phyloP scores from a whole-genome alignment of 1,139 yeast species.

The Suhomyces bribrorum region DNA sequence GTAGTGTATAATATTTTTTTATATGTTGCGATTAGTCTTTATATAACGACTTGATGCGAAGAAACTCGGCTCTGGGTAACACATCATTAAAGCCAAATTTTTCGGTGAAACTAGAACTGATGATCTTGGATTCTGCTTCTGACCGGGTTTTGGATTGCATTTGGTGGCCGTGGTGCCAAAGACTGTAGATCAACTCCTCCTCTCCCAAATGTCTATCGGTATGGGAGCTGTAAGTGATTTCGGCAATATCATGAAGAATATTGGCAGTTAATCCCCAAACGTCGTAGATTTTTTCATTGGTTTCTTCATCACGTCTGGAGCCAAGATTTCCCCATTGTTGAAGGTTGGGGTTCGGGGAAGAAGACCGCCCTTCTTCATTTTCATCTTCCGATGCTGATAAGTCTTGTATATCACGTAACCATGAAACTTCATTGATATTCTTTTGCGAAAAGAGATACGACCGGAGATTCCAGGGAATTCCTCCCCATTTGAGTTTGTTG shows the following conservation, averaged over 20 bases:
- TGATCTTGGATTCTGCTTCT: constrained; percentile 37
- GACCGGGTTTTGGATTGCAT: constrained; percentile 40
- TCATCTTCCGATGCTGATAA: constrained; percentile 57
- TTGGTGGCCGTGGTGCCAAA: constrained; percentile 53
- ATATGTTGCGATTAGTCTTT: constrained; percentile 23
- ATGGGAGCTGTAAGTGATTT: constrained; percentile 44
- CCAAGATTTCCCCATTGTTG: constrained; percentile 46
- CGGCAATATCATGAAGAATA: constrained; percentile 75
- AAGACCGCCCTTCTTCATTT: constrained; percentile 20
- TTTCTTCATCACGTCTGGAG: constrained; percentile 37
- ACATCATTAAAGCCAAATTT: constrained; percentile 53
- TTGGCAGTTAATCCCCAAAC: constrained; percentile 95
- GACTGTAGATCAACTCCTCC: constrained; percentile 62
- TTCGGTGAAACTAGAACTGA: constrained; percentile 31
- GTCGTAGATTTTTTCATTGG: constrained; percentile 54
- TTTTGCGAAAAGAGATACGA: constrained; percentile 61
- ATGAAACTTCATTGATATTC: constrained; percentile 55
- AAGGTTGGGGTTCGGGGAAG: constrained; percentile 8
- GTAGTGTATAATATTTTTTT: neutral
- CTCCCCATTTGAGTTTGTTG: constrained; percentile 62
- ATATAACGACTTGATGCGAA: constrained; percentile 42
- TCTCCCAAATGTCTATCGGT: constrained; percentile 50
- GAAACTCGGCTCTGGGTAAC: constrained; percentile 47
- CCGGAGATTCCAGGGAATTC: constrained; percentile 63
- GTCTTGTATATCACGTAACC: constrained; percentile 64